phyloP scores from a whole-genome alignment of 768 basidiomycete species.

The Phylloporus sp. region DNA sequence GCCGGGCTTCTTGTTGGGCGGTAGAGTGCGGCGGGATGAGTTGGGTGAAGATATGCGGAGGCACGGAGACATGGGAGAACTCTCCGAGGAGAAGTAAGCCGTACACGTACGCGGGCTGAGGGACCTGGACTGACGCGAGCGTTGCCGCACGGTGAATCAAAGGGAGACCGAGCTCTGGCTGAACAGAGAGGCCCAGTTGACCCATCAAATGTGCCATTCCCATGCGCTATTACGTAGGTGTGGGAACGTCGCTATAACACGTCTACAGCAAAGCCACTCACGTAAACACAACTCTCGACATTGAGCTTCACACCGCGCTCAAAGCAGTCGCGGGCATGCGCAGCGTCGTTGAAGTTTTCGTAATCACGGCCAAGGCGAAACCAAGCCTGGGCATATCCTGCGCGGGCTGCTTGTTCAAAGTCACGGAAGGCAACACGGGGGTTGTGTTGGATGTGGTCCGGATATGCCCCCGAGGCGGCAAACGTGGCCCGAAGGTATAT shows the following conservation, averaged over 20 bases:
- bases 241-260: conserved; percentile 4
- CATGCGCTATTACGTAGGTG: conserved; percentile 55
- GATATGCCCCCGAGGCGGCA: conserved; percentile 68
- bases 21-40: conserved; percentile 50
- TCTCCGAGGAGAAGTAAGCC: conserved; percentile 85
- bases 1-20: conserved; percentile 58
- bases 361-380: conserved; percentile 90
- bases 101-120: conserved; percentile 86
- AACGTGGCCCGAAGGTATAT: conserved; percentile 73
- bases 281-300: conserved; percentile 81
- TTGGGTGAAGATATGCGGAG: conserved; percentile 46
- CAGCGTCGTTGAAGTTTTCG: conserved; percentile 75
- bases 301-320: conserved; percentile 72
- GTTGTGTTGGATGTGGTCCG: conserved; percentile 59
- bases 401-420: conserved; percentile 79
- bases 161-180: conserved; percentile 57
- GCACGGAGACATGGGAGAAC: conserved; percentile 64
- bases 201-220: conserved; percentile 91
- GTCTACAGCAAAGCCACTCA: conserved; percentile 32
- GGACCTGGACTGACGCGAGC: conserved; percentile 66
- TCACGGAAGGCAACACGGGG: conserved; percentile 83
- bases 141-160: conserved; percentile 77
- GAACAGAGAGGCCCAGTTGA: conserved; percentile 64
- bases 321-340: conserved; percentile 80
- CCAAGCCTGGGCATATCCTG: conserved; percentile 81